Conservation (phyloP, 2,329 filamentous ascomycete genomes). For the Laburnicola sp. region DNA sequence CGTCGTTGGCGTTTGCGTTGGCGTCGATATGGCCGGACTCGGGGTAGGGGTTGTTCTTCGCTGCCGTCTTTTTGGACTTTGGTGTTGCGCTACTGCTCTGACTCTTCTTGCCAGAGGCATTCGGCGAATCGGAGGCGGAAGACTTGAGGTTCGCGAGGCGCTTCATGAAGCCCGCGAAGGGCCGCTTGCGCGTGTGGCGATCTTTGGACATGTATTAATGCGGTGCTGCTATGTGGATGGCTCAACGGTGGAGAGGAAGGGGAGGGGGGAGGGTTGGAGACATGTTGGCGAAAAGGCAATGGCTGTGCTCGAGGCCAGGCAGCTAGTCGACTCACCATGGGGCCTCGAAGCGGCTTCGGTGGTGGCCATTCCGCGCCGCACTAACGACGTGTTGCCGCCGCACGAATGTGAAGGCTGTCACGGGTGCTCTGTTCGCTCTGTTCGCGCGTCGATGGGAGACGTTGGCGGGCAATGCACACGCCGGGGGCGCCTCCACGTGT, state of each 20-base stretch:
- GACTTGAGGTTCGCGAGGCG: slow-evolving; percentile 87
- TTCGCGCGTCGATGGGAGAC: slow-evolving; percentile 6
- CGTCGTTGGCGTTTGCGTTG: slow-evolving; percentile 37
- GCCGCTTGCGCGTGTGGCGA: slow-evolving; percentile 73
- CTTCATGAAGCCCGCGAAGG: slow-evolving; percentile 93
- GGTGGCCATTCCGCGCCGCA: slow-evolving; percentile 46
- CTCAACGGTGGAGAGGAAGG: slow-evolving; percentile 2
- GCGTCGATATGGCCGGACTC: slow-evolving; percentile 68
- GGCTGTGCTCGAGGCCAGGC: slow-evolving; percentile 25
- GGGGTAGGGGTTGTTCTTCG: slow-evolving; percentile 90
- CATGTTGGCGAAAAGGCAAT: slow-evolving; percentile 14
- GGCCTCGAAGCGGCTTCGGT: slow-evolving; percentile 50
- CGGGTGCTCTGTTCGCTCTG: not conserved
- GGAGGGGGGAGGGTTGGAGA: slow-evolving; percentile 6
- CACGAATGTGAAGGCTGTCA: not conserved
- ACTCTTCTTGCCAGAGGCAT: slow-evolving; percentile 47
- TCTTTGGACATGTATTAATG: slow-evolving; percentile 55
- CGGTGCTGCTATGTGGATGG: slow-evolving; percentile 26
- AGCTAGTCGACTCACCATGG: slow-evolving; percentile 45
- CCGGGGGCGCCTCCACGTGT: slow-evolving; percentile 24
- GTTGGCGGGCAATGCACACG: too few species aligned
- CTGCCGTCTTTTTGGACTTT: slow-evolving; percentile 62
- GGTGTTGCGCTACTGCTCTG: slow-evolving; percentile 26
- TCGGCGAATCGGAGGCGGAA: slow-evolving; percentile 62
- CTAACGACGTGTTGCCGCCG: slow-evolving; percentile 11